Base-by-base conservation (phyloP, 768 basidiomycete genomes). In the Gautieria morchelliformis region DNA sequence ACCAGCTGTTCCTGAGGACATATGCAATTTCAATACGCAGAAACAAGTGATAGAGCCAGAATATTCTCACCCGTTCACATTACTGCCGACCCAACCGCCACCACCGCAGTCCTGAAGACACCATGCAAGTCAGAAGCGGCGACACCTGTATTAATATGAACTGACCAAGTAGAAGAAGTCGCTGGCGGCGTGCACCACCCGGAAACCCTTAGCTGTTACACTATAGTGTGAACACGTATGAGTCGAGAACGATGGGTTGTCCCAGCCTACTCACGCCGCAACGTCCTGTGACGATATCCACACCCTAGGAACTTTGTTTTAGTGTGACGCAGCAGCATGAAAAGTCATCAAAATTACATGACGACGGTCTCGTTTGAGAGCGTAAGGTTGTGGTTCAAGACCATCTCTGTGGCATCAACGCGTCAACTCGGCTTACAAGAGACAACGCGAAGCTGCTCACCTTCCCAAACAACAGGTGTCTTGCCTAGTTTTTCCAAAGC, bases 391-490 rank as follows among this genome's bases (percentile, higher is more conserved):
- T 82, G 78, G 2, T 72, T 70, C 42, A 86, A 69, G 1, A 82
- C 82, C 82, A 87, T 83, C 65, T 89, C 86, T 76, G 50, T 22
- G 11, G 30, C n/a, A 42, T 11, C 11, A 24, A 20, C 4, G 22
- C n/a, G 22, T 20, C 17, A 41, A 69, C 67, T 58, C 68, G 30
- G 33, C 27, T 32, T 39, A 55, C 5, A 37, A 19, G 7, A 32
- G 19, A 24, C 3, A 4, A 19, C 15, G 19, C 8, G 19, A 40
- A 4, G 8, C 9, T 0, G 49, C 69, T 8, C 24, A 81, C 82
- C 83, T 72, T 93, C 84, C 86, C 89, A 92, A 6, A 93, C 88
- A 33, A 91, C 82, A 1, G 89, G 84, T 0, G 79, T 85, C 70
- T 92, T 93, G 0, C 83, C 84, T 1, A 76, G 63, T 0, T 69